Evolutionary conservation across 345 rosid genomes (phyloP), one percentile per base, ranked within the genome.

Genomic region (Eucalyptus virginea): DNA sequence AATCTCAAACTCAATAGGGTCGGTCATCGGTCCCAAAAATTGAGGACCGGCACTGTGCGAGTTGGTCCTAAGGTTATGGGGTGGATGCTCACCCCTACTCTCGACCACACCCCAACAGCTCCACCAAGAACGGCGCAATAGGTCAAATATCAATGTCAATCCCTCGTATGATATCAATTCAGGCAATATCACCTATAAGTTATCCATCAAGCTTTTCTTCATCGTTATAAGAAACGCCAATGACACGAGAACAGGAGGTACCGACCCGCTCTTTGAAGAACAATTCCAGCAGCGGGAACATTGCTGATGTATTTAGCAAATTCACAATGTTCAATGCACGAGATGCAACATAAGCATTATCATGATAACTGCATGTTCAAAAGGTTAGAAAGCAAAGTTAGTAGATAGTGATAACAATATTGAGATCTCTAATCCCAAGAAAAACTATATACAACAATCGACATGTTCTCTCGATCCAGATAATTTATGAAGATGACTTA

Each of bases 201-300:
- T 11, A 34, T 72, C 2, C 44, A 34, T 34, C 81, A 19, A 34
- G 81, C 26, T 19, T 34, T 18, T 69, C 21, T 37, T 72, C 81
- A 72, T 34, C 11, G 13, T 72, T 5, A 72, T 42, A 72, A 72
- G 81, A 72, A 34, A 69, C 2, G 44, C 13, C 44, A 19, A 34
- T 34, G 81, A 72, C 81, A 72, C 26, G 21, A 60, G 44, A 72
- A 72, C 81, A 72, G 44, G 81, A 32, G 42, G 87, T 34, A 26
- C 90, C 47, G 69, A 97, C 99, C 99, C 97, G 99, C 89, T 95
- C 85, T 92, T 93, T 86, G 89, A 95, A 98, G 96, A 98, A 94
- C 90, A 87, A 85, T 87, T 95, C 99, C 91, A 98, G 88, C 89
- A 98, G 90, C 16, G 62, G 90, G 88, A 95, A 97, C 4, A 98